phyloP scores from a whole-genome alignment of 495 filamentous ascomycete genomes.

The Xylaria scruposa region DNA sequence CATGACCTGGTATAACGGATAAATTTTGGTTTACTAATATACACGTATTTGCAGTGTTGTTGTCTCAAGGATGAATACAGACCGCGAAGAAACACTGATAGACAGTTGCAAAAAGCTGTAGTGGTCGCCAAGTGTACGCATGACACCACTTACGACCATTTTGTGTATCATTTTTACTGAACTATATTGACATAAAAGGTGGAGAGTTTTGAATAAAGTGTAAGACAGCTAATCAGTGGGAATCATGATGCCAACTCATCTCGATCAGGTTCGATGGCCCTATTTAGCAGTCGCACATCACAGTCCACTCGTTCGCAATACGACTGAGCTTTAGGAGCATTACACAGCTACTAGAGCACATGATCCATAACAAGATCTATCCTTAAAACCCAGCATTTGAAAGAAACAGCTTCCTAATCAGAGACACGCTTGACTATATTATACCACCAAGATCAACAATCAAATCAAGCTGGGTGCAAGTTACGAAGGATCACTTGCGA shows the following conservation, averaged over 20 bases:
- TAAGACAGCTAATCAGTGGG: neutral
- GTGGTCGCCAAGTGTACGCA: neutral
- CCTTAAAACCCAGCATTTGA: neutral
- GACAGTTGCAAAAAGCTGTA: neutral
- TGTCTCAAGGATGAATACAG: neutral
- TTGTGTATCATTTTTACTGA: neutral
- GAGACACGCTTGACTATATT: neutral
- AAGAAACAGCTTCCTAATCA: neutral
- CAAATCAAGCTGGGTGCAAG: neutral
- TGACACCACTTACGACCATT: neutral
- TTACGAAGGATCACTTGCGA: neutral
- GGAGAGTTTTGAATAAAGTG: neutral
- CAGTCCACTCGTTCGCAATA: neutral
- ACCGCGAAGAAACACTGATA: neutral
- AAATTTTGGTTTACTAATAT: neutral
- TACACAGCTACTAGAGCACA: neutral
- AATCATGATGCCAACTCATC: neutral
- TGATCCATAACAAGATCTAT: neutral
- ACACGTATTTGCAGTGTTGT: neutral
- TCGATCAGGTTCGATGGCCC: neutral
- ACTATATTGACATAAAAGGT: neutral
- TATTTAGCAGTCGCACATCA: neutral
- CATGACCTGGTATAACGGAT: neutral
- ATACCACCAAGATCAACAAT: neutral
- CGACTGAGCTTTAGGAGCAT: neutral